Percentiles rank a stretch among this genome's conserved stretches.
These are phyloP conservation scores for Taxillus chinensis DNA, from an alignment of 164 flowering plant species.

Conservation along the genomic window DNA sequence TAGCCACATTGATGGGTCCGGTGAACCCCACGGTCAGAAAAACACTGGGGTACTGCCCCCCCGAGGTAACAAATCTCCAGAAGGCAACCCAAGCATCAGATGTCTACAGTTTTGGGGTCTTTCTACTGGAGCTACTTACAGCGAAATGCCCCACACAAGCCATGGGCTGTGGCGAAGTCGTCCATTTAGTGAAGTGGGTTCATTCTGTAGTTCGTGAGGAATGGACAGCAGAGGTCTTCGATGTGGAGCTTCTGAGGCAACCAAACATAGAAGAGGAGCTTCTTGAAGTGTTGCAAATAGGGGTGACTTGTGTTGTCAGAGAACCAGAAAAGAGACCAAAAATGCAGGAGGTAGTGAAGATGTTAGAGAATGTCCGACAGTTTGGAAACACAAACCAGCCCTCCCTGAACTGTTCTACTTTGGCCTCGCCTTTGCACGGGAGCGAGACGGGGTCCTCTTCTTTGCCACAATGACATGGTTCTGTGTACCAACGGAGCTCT, in stretches of 20 bases:
- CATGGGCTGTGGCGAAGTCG: conserved; percentile 41
- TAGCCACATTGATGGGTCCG: conserved; percentile 34
- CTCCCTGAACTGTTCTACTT: conserved; percentile 32
- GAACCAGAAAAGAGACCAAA: conserved; percentile 40
- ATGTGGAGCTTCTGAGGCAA: conserved; percentile 38
- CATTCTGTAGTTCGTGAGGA: conserved; percentile 62
- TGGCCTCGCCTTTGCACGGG: conserved; percentile 18
- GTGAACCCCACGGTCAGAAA: conserved; percentile 16
- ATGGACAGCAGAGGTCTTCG: conserved; percentile 68
- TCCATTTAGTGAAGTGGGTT: conserved; percentile 62
- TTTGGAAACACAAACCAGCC: conserved; percentile 36
- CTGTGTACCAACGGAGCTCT: no score
- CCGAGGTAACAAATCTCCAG: conserved; percentile 43
- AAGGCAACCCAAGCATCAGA: conserved; percentile 46
- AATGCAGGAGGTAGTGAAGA: conserved; percentile 54
- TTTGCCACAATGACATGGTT: conserved; percentile 7
- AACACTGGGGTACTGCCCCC: conserved; percentile 45
- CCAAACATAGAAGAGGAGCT: conserved; percentile 50
- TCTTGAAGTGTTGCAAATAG: conserved; percentile 62
- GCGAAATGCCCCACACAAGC: conserved; percentile 51
- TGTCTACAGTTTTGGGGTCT: conserved; percentile 57
- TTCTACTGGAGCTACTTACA: conserved; percentile 53
- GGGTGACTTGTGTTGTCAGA: conserved; percentile 47
- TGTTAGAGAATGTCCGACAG: conserved; percentile 46
- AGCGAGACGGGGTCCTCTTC: conserved; percentile 21